Base-by-base conservation (phyloP, 192 early-diverging fungal genomes). In the Paraglomus brasilianum region DNA sequence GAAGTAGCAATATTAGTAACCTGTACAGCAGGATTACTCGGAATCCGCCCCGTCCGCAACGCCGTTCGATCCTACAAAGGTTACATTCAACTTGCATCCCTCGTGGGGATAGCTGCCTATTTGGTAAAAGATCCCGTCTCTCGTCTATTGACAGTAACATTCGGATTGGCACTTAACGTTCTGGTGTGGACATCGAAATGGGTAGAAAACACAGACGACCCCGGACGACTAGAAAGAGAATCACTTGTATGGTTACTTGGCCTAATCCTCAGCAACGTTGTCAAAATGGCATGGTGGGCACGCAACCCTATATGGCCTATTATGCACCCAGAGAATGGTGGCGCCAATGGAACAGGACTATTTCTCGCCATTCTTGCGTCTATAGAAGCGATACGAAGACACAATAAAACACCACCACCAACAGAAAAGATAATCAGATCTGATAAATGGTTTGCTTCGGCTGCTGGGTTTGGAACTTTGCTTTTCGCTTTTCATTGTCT, bases 221-320 rank as follows among this genome's bases (percentile, higher is more conserved):
- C 80, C 0, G 85, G 82, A 15, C 74, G 83, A 19, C 77, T 90
- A 52, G 91, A 88, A 62, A 82, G 83, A 60, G 79, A 84, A 24
- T 81, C 85, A 17, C 75, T 86, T 66, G 81, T 86, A 24, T 88
- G 88, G 87, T 73, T 83, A 66, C 74, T 89, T 0, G 91, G 91
- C 36, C 78, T 93, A 50, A 60, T 93, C 17, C 70, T 85, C 15
- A 86, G 85, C 74, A 81, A 88, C 40, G 82, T 87, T 0, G 80
- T 91, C 72, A 91, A 90, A 71, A 83, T 88, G 79, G 79, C 85
- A 15, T 91, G 89, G 86, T 87, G 82, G 68, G 87, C 89, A 10
- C 87, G 89, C 78, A 93, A 93, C 77, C 89, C 90, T 1, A 86
- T 86, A 51, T 93, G 91, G 91, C 83, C 89, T n/a, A 88, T 89